Evolutionary conservation across 345 rosid genomes (phyloP).

Genomic region (rapeseed (Brassica napus)): Da-Ae NC_063442.1:36828501-36829000

Average conservation of each 20-base stretch:
- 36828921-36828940: slow-evolving; percentile 86
- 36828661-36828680: background rate
- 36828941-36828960: slow-evolving; percentile 73
- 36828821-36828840: slow-evolving; percentile 61
- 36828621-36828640: slow-evolving; percentile 9
- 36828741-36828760: slow-evolving; percentile 58
- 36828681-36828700: slow-evolving; percentile 66
- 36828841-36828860: slow-evolving; percentile 28
- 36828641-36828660: slow-evolving; percentile 11
- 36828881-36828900: slow-evolving; percentile 59
- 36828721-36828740: slow-evolving; percentile 59
- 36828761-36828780: slow-evolving; percentile 93
- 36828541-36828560: slow-evolving; percentile 81
- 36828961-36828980: slow-evolving; percentile 60
- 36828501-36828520: slow-evolving; percentile 62
- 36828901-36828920: slow-evolving; percentile 89
- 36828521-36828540: slow-evolving; percentile 79
- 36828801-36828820: slow-evolving; percentile 99
- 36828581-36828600: slow-evolving; percentile 80
- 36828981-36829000: slow-evolving; percentile 40
- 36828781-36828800: slow-evolving; percentile 85
- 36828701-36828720: slow-evolving; percentile 45
- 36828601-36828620: slow-evolving; percentile 45
- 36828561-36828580: slow-evolving; percentile 58
- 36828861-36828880: background rate